phyloP scores from a whole-genome alignment of 805 yeast species.

The Starmerella vitae region DNA sequence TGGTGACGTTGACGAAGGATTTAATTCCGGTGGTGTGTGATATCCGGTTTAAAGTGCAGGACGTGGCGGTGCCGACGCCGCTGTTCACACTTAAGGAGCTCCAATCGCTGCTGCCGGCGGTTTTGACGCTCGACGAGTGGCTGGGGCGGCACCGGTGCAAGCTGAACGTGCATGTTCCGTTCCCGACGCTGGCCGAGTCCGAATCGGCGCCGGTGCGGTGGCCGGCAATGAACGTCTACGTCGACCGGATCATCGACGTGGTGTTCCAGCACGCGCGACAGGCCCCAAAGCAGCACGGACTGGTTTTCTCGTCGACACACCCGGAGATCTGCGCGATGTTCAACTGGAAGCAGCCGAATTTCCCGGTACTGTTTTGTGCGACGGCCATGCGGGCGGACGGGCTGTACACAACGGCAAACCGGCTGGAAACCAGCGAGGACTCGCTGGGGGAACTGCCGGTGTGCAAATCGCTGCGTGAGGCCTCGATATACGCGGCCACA shows the following conservation, averaged over 20 bases:
- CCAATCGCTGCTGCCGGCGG: conserved; percentile 12
- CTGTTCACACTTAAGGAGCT: conserved; percentile 22
- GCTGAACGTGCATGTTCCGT: conserved; percentile 23
- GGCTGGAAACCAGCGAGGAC: conserved; percentile 23
- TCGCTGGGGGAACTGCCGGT: conserved; percentile 20
- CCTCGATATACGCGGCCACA: conserved; percentile 60
- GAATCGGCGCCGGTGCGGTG: conserved; percentile 17
- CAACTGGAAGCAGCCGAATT: conserved; percentile 98
- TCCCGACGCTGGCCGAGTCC: conserved; percentile 20
- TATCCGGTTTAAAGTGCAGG: conserved; percentile 61
- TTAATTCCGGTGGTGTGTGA: conserved; percentile 60
- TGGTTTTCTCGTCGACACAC: conserved; percentile 75
- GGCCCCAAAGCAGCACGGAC: conserved; percentile 30
- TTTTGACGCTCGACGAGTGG: conserved; percentile 21
- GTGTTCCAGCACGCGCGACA: conserved; percentile 64
- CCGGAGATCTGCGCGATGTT: conserved; percentile 83
- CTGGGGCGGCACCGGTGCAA: conserved; percentile 32
- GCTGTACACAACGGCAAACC: conserved; percentile 21
- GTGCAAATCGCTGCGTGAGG: conserved; percentile 60
- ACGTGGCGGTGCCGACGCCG: conserved; percentile 38
- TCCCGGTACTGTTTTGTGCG: conserved; percentile 80
- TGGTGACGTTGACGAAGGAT: conserved; percentile 62
- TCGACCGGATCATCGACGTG: conserved; percentile 56
- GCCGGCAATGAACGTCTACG: conserved; percentile 51
- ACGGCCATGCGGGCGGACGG: conserved; percentile 30